Conservation (phyloP, 805 yeast genomes). For the Saccharomycopsis olivae region DNA sequence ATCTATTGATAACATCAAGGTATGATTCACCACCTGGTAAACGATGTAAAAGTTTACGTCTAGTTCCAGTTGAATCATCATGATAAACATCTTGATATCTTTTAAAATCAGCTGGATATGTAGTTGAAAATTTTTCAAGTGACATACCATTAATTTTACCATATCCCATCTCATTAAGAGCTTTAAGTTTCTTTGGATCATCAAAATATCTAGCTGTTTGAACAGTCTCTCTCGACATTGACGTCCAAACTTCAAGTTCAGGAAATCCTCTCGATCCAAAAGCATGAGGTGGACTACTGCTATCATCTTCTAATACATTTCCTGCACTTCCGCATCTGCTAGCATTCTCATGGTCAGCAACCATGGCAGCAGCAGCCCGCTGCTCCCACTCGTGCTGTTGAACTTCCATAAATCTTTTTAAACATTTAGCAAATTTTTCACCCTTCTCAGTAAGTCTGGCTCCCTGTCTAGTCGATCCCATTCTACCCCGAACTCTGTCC, state of each 20-base stretch:
- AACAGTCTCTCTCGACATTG: constrained; percentile 69
- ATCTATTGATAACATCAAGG: constrained; percentile 82
- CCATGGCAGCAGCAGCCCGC: no score
- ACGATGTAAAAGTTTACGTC: constrained; percentile 74
- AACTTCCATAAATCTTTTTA: constrained; percentile 59
- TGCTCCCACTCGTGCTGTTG: no score
- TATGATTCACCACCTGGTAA: constrained; percentile 98
- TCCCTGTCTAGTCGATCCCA: constrained; percentile 62
- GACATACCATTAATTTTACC: constrained; percentile 91
- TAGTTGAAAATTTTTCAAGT: constrained; percentile 65
- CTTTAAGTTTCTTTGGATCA: constrained; percentile 81
- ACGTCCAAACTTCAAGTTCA: constrained; percentile 70
- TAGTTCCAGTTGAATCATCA: constrained; percentile 26
- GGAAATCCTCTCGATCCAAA: no score
- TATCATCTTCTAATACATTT: neutral
- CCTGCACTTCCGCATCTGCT: constrained; percentile 10
- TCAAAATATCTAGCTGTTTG: constrained; percentile 71
- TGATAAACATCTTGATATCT: constrained; percentile 24
- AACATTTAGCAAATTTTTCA: constrained; percentile 54
- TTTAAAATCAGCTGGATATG: constrained; percentile 68
- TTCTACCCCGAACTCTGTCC: constrained; percentile 74
- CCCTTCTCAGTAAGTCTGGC: constrained; percentile 76
- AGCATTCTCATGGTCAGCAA: constrained; percentile 20
- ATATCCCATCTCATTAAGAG: constrained; percentile 89
- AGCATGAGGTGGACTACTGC: neutral